Evolutionary conservation across 371 early-diverging fungal genomes (phyloP).

Genomic region (Fennellomyces sp.): DNA sequence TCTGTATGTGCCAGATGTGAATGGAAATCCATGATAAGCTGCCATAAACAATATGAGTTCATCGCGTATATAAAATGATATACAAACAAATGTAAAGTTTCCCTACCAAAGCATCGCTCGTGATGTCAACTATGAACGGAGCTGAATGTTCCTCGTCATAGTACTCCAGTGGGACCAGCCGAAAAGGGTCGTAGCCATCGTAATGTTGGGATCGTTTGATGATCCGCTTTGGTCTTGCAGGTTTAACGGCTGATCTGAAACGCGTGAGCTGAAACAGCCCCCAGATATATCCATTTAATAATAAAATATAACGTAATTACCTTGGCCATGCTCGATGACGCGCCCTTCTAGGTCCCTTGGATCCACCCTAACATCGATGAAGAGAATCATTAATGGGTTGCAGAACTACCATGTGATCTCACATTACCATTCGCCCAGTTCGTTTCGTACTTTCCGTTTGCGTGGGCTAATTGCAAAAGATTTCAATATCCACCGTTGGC

Average conservation of each 20-base stretch:
- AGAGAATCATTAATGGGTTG: not conserved
- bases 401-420: not conserved
- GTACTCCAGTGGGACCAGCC: slow-evolving; percentile 60
- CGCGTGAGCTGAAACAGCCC: slow-evolving; percentile 6
- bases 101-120: slow-evolving; percentile 65
- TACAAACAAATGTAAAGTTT: not conserved
- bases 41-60: not conserved
- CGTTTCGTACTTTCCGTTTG: slow-evolving; percentile 67
- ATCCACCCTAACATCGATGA: slow-evolving; percentile 55
- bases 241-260: slow-evolving; percentile 7
- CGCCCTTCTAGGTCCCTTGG: slow-evolving; percentile 65
- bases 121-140: slow-evolving; percentile 65
- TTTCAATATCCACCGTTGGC: not conserved
- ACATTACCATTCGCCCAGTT: slow-evolving; percentile 65
- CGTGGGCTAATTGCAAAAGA: slow-evolving; percentile 40
- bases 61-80: not conserved
- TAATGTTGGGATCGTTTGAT: slow-evolving; percentile 36
- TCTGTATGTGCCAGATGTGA: slow-evolving; percentile 84
- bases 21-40: slow-evolving; percentile 89
- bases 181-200: slow-evolving; percentile 68
- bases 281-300: too few relatives aligned
- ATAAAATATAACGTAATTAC: too few relatives aligned
- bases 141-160: slow-evolving; percentile 54
- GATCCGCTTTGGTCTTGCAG: slow-evolving; percentile 39
- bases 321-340: slow-evolving; percentile 60